Evolutionary conservation across 305 asterid species (phyloP).

Genomic region (Salvia sclarea): DNA sequence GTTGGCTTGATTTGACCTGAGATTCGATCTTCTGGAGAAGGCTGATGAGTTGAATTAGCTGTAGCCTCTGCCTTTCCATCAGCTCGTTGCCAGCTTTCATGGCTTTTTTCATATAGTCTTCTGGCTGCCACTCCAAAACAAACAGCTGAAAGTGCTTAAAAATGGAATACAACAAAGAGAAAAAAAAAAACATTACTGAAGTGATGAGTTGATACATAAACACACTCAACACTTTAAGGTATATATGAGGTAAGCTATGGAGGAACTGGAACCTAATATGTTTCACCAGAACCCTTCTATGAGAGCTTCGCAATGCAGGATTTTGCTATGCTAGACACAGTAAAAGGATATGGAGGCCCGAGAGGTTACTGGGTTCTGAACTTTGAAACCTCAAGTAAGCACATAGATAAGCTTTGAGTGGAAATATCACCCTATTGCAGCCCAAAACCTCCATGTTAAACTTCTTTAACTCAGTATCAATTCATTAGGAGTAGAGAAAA

Average conservation of each 20-base stretch:
- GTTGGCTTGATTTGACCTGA: conserved; percentile 67
- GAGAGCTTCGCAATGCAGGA: not conserved
- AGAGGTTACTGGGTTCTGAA: not conserved
- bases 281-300: not conserved
- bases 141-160: not conserved
- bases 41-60: conserved; percentile 53
- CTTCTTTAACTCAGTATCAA: too few relatives aligned
- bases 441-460: not conserved
- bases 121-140: conserved; percentile 47
- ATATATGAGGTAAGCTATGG: not conserved
- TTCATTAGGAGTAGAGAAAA: not conserved
- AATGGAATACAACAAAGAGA: not conserved
- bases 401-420: not conserved
- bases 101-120: conserved; percentile 45
- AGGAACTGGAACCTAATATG: not conserved
- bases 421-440: conserved; percentile 3
- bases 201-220: conserved; percentile 18
- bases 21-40: conserved; percentile 61
- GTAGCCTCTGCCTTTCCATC: conserved; percentile 57
- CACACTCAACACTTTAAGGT: conserved; percentile 7
- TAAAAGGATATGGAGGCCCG: not conserved
- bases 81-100: conserved; percentile 56
- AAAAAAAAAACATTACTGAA: not conserved
- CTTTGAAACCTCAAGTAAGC: conserved; percentile 9
- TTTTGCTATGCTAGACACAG: not conserved